phyloP scores from a whole-genome alignment of 1,284 basidiomycete genomes.

The Laetiporus sulphureus region DNA sequence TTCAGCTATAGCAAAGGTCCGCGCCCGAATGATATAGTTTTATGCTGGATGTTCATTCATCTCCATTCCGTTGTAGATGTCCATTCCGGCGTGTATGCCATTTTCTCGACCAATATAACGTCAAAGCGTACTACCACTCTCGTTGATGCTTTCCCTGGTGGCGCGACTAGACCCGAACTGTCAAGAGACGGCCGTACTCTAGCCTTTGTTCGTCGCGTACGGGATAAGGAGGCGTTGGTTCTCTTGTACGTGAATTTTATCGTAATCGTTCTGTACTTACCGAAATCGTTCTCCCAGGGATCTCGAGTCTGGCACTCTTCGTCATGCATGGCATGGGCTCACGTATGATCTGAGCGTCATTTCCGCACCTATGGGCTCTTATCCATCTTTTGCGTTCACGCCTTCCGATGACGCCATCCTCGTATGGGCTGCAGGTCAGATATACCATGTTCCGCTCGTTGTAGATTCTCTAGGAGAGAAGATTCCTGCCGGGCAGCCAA shows the following conservation, averaged over 20 bases:
- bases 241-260: slow-evolving; percentile 44
- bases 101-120: slow-evolving; percentile 57
- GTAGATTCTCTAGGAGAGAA: slow-evolving; percentile 44
- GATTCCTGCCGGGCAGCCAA: slow-evolving; percentile 35
- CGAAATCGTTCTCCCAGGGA: slow-evolving; percentile 37
- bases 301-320: slow-evolving; percentile 54
- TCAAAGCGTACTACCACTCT: slow-evolving; percentile 43
- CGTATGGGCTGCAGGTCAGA: slow-evolving; percentile 68
- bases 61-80: slow-evolving; percentile 46
- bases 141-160: slow-evolving; percentile 53
- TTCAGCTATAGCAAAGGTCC: slow-evolving; percentile 62
- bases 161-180: slow-evolving; percentile 64
- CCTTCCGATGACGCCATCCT: slow-evolving; percentile 55
- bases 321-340: slow-evolving; percentile 62
- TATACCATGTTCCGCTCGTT: slow-evolving; percentile 51
- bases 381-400: slow-evolving; percentile 65
- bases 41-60: not conserved
- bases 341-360: slow-evolving; percentile 56
- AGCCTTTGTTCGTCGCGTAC: slow-evolving; percentile 66
- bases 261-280: not conserved
- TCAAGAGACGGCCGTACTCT: slow-evolving; percentile 64
- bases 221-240: slow-evolving; percentile 64
- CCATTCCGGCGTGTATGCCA: slow-evolving; percentile 63
- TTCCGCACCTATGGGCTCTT: slow-evolving; percentile 70
- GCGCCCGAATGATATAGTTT: not conserved